Evolutionary conservation across 2,329 filamentous ascomycete species (phyloP).

Genomic region (Pyricularia sp.): DNA sequence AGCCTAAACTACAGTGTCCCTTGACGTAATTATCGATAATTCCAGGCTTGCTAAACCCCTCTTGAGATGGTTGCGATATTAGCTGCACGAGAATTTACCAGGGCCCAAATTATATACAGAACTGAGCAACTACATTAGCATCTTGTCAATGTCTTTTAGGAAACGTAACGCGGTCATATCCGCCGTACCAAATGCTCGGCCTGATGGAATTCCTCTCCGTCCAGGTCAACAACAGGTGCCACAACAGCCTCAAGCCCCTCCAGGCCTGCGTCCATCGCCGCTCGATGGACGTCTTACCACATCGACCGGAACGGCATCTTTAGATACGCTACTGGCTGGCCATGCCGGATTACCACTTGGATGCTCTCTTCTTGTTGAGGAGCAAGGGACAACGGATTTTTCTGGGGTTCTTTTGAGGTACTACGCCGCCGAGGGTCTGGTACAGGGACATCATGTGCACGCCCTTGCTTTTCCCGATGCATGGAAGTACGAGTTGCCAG

Average conservation of each 20-base stretch:
- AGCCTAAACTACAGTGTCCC: neutral
- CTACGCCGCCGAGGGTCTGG: conserved; percentile 85
- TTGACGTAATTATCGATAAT: neutral
- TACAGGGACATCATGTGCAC: conserved; percentile 85
- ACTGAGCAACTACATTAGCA: neutral
- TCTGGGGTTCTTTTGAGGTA: conserved; percentile 75
- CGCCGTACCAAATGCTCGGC: conserved; percentile 18
- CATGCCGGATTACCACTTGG: conserved; percentile 80
- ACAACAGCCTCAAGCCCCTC: conserved; percentile 19
- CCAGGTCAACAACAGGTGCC: conserved; percentile 17
- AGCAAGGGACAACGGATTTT: conserved; percentile 91
- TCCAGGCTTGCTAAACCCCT: neutral
- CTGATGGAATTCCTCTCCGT: neutral
- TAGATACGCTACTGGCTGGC: conserved; percentile 78
- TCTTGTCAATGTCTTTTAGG: conserved; percentile 43
- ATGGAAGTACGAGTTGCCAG: conserved; percentile 81
- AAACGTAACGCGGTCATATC: conserved; percentile 47
- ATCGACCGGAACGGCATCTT: conserved; percentile 79
- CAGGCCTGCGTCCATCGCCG: conserved; percentile 69
- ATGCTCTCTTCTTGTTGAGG: conserved; percentile 70
- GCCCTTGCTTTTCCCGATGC: conserved; percentile 69
- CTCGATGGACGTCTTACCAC: conserved; percentile 81
- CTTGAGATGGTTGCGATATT: neutral
- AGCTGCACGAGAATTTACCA: neutral
- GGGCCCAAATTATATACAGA: neutral